These are phyloP conservation scores for Lecanoromycetidae sp. DNA, from an alignment of 2,329 filamentous ascomycete genomes.

Conservation along the genomic window DNA sequence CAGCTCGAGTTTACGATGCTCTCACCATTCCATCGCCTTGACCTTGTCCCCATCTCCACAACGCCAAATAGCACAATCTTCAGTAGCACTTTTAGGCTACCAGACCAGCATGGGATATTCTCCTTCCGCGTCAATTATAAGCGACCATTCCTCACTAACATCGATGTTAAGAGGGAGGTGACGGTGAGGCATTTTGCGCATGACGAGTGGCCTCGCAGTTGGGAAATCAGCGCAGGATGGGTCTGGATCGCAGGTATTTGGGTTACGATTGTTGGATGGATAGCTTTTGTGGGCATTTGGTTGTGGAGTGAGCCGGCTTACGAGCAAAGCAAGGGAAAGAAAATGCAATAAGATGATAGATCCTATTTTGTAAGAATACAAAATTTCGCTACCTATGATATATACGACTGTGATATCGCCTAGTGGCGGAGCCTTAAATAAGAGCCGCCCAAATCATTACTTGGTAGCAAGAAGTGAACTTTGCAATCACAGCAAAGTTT, in stretches of 20 bases:
- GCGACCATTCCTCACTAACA: slow-evolving; percentile 73
- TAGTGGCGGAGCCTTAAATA: no score
- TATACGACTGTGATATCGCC: no score
- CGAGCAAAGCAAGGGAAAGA: slow-evolving; percentile 27
- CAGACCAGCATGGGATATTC: slow-evolving; percentile 98
- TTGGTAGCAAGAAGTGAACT: no score
- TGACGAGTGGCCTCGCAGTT: slow-evolving; percentile 90
- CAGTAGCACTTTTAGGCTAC: slow-evolving; percentile 63
- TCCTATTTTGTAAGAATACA: background rate
- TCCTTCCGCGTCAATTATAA: slow-evolving; percentile 98
- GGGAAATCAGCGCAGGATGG: slow-evolving; percentile 79
- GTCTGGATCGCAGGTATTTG: slow-evolving; percentile 86
- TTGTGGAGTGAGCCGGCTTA: slow-evolving; percentile 56
- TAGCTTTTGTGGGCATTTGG: slow-evolving; percentile 79
- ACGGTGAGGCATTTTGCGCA: slow-evolving; percentile 94
- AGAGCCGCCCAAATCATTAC: no score
- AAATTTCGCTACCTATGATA: background rate
- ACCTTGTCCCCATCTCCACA: slow-evolving; percentile 47
- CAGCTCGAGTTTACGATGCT: slow-evolving; percentile 99
- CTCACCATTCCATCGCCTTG: slow-evolving; percentile 85
- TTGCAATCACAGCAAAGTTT: no score
- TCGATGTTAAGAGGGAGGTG: slow-evolving; percentile 91
- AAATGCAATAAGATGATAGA: slow-evolving; percentile 26
- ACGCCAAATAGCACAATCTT: slow-evolving; percentile 62
- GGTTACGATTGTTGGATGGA: slow-evolving; percentile 70